phyloP scores from a whole-genome alignment of 768 basidiomycete genomes.

The Pholiota molesta region DNA sequence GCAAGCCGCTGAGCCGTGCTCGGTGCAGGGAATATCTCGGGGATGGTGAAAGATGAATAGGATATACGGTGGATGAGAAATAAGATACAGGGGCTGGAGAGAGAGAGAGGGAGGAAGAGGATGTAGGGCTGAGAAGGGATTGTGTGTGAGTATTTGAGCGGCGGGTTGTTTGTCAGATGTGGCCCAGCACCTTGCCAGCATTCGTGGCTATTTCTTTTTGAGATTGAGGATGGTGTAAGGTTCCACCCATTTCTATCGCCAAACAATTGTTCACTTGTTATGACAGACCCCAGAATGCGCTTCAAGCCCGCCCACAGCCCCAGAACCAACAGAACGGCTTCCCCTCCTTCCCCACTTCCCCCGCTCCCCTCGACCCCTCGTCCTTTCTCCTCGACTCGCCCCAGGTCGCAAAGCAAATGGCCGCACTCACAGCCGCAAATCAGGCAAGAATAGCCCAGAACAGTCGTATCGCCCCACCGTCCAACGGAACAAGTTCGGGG shows the following conservation, averaged over 20 bases:
- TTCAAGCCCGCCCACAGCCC: slow-evolving; percentile 29
- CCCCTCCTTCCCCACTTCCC: slow-evolving; percentile 32
- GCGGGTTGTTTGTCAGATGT: slow-evolving; percentile 8
- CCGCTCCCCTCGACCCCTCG: slow-evolving; percentile 37
- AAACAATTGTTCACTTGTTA: slow-evolving; percentile 8
- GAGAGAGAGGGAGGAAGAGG: neutral
- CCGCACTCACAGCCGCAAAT: slow-evolving; percentile 68
- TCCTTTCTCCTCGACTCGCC: slow-evolving; percentile 64
- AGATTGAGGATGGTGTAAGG: slow-evolving; percentile 36
- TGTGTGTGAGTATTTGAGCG: slow-evolving; percentile 19
- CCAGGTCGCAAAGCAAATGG: slow-evolving; percentile 80
- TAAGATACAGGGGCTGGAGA: neutral
- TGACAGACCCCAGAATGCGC: slow-evolving; percentile 18
- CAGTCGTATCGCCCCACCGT: slow-evolving; percentile 40
- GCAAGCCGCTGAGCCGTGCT: slow-evolving; percentile 2
- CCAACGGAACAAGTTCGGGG: slow-evolving; percentile 67
- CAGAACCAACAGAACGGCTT: slow-evolving; percentile 33
- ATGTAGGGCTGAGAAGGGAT: slow-evolving; percentile 11
- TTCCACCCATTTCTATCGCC: slow-evolving; percentile 8
- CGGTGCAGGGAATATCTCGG: slow-evolving; percentile 7
- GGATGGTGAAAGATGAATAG: neutral
- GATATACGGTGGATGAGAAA: neutral
- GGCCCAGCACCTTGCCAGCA: slow-evolving; percentile 13
- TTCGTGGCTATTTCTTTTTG: slow-evolving; percentile 2
- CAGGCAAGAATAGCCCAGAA: slow-evolving; percentile 62